These are phyloP conservation scores for Trebouxiophyceae sp. DNA, from an alignment of 163 green algal species.

Conservation along the genomic window DNA sequence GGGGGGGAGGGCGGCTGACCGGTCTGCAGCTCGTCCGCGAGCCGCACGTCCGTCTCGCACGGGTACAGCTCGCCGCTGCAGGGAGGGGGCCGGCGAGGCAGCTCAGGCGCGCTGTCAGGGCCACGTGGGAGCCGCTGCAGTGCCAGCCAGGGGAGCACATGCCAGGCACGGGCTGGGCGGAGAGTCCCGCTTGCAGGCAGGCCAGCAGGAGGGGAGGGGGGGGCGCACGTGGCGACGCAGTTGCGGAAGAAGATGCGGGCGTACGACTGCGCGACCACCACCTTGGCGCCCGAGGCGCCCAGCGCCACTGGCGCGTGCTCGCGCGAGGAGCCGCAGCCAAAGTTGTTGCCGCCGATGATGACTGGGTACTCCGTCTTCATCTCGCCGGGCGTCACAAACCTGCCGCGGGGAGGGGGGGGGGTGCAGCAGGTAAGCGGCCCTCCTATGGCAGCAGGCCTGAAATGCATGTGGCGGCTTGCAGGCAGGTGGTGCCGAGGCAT, in stretches of 20 bases:
- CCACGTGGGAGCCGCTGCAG: too few species aligned
- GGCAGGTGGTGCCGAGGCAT: neutral
- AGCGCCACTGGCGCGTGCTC: slow-evolving; percentile 92
- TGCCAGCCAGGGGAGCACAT: too few species aligned
- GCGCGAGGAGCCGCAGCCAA: slow-evolving; percentile 89
- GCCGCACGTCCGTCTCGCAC: slow-evolving; percentile 66
- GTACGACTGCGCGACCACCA: slow-evolving; percentile 88
- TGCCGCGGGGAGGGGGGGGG: slow-evolving; percentile 10
- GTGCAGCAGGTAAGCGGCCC: too few species aligned
- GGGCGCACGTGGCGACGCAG: slow-evolving; percentile 81
- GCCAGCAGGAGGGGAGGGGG: neutral
- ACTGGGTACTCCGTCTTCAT: slow-evolving; percentile 93
- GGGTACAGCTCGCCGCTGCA: slow-evolving; percentile 87
- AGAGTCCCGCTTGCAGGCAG: neutral
- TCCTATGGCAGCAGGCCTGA: too few species aligned
- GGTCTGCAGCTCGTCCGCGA: slow-evolving; percentile 82
- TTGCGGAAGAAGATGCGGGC: slow-evolving; percentile 98
- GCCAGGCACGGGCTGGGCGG: neutral
- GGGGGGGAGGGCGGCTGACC: slow-evolving; percentile 23
- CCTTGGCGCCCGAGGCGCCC: slow-evolving; percentile 67
- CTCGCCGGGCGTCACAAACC: slow-evolving; percentile 58
- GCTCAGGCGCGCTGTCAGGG: too few species aligned
- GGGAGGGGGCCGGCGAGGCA: neutral
- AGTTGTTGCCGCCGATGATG: slow-evolving; percentile 92
- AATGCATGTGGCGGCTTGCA: neutral